These are phyloP conservation scores for Trichosporon ovoides DNA, from an alignment of 1,284 basidiomycete genomes.

Conservation along the genomic window DNA sequence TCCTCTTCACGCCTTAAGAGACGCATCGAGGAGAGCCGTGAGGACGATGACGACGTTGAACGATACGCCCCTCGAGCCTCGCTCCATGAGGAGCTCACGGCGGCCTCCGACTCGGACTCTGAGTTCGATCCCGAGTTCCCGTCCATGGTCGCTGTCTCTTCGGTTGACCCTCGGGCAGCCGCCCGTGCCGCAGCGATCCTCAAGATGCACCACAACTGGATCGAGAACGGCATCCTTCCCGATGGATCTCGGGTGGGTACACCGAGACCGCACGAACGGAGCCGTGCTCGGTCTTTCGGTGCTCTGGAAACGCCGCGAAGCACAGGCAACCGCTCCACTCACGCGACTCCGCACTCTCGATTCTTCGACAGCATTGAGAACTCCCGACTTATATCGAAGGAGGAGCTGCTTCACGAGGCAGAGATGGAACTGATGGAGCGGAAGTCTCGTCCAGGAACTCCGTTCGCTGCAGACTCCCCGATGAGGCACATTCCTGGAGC, in stretches of 20 bases:
- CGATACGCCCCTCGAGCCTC: not conserved
- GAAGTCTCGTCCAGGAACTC: not conserved
- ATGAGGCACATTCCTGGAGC: conserved; percentile 21
- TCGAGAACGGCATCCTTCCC: conserved; percentile 55
- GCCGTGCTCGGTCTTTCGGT: conserved; percentile 26
- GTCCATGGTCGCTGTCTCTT: conserved; percentile 66
- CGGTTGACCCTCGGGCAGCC: conserved; percentile 71
- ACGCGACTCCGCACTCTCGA: conserved; percentile 26
- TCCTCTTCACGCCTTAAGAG: conserved; percentile 1
- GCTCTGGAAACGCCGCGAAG: conserved; percentile 4
- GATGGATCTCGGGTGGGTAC: conserved; percentile 3
- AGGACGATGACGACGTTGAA: not conserved
- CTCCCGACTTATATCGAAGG: conserved; percentile 25
- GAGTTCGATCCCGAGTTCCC: conserved; percentile 17
- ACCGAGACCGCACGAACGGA: conserved; percentile 28
- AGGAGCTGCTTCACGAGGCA: conserved; percentile 35
- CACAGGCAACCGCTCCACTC: not conserved
- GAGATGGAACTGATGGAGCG: conserved; percentile 7
- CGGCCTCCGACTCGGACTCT: conserved; percentile 16
- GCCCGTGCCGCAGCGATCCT: conserved; percentile 84
- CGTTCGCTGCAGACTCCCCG: not conserved
- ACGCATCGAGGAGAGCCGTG: not conserved
- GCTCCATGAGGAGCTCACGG: conserved; percentile 15
- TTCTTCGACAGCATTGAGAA: conserved; percentile 26
- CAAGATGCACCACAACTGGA: conserved; percentile 78